A percentile compares a stretch with the other conserved stretches of the same genome.
Evolutionary conservation across 1,139 yeast genomes (phyloP).

Genomic region (Candida tropicalis): DNA sequence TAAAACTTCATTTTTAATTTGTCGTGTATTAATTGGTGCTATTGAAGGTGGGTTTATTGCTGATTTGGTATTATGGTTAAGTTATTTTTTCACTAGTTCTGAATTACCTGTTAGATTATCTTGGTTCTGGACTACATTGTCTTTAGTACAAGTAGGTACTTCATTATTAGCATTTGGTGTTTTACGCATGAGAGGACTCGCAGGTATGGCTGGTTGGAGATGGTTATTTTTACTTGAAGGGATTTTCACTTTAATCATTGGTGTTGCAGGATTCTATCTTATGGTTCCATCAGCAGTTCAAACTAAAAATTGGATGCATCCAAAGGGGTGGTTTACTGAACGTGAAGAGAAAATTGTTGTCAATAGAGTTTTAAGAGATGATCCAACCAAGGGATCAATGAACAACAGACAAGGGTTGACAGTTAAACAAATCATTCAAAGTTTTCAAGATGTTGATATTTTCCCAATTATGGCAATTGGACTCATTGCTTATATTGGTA

Average conservation of each 20-base stretch:
- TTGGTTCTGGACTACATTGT: constrained; percentile 20
- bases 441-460: constrained; percentile 55
- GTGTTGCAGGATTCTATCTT: constrained; percentile 51
- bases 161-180: constrained; percentile 41
- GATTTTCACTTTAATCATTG: constrained; percentile 54
- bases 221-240: constrained; percentile 73
- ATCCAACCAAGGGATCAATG: constrained; percentile 42
- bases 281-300: constrained; percentile 65
- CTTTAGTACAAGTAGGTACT: constrained; percentile 32
- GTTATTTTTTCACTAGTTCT: constrained; percentile 30
- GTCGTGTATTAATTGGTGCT: constrained; percentile 33
- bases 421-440: constrained; percentile 35
- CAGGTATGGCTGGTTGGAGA: constrained; percentile 55
- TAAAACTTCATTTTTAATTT: constrained; percentile 27
- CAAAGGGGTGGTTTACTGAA: constrained; percentile 67
- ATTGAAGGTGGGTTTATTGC: constrained; percentile 38
- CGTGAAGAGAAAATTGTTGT: constrained; percentile 65
- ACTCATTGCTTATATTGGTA: constrained; percentile 46
- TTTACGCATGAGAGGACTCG: constrained; percentile 26
- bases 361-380: constrained; percentile 65
- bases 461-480: constrained; percentile 63
- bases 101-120: constrained; percentile 31
- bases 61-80: constrained; percentile 30
- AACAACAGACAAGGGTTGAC: constrained; percentile 57
- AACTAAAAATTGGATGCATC: constrained; percentile 54